These are phyloP conservation scores for Triticum dicoccoides DNA, from an alignment of 176 grass and related monocot species.

Conservation along the genomic window DNA sequence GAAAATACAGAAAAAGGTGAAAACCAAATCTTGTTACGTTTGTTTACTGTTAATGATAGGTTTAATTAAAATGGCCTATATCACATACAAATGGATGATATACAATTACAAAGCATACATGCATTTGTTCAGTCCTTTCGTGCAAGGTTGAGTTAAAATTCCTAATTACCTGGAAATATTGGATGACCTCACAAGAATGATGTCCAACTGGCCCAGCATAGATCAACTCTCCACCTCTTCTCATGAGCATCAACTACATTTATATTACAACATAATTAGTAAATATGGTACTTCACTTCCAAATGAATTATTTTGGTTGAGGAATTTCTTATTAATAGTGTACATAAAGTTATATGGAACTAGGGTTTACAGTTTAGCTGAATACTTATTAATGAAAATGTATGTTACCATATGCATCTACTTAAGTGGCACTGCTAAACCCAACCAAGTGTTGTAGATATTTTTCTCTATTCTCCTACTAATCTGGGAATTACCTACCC, in stretches of 20 bases:
- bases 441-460: too few species aligned
- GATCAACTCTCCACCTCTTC: conserved; percentile 82
- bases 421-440: neutral
- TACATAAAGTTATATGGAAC: neutral
- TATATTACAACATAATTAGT: neutral
- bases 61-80: neutral
- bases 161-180: conserved; percentile 76
- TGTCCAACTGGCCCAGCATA: conserved; percentile 62
- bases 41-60: neutral
- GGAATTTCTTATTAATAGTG: neutral
- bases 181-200: conserved; percentile 60
- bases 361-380: neutral
- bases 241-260: conserved; percentile 72
- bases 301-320: neutral
- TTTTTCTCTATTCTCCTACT: neutral
- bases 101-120: neutral
- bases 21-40: neutral
- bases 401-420: neutral
- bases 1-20: neutral
- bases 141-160: neutral
- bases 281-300: neutral
- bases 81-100: neutral
- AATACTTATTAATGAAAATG: neutral
- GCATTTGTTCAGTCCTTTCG: neutral
- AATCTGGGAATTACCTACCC: neutral